Evolutionary conservation across 306 rosid species (phyloP), one percentile per base, ranked within the genome.

Genomic region (Quercus ilex): DNA sequence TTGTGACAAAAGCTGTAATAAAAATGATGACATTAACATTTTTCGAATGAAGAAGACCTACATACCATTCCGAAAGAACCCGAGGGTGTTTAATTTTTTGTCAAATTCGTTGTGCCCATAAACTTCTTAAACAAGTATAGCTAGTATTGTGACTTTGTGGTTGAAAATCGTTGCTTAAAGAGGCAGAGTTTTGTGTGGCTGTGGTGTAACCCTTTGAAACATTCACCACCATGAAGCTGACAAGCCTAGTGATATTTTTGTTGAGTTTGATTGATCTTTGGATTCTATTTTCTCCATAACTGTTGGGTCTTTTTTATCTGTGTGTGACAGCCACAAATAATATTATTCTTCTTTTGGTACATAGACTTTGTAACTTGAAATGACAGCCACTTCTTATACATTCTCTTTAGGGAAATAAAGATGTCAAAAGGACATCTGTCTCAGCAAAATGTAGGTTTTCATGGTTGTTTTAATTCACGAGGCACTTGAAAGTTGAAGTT

Each of bases 211-310:
- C 78, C 62, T 77, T 74, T 63, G 71, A 62, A 68, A 76, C 77
- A 52, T 78, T 80, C 56, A 75, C 63, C 81, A 71, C 63, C 74
- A 69, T 53, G 46, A 55, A 75, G 72, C 35, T 7, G 5, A 28
- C 38, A 55, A 75, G 72, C 35, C 4, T 3, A 20, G 75, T 71
- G 79, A 84, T 73, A 57, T 77, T 83, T 74, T 80, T 46, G 56
- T 72, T 43, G 2, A 18, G 3, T 76, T 73, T 57, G 59, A 21
- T 80, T 78, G 62, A 68, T 72, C 77, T 80, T 80, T 74, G 81
- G 86, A 88, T 88, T 89, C 76, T 84, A 20, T 88, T 88, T n/a
- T 46, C 75, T 20, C 74, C 71, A 60, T 43, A 79, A 64, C 79
- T 59, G 84, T 80, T 72, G 71, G 69, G 77, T 35, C 71, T 76